These are phyloP conservation scores for Ustulina deusta DNA, from an alignment of 2,329 filamentous ascomycete species.

Conservation along the genomic window DNA sequence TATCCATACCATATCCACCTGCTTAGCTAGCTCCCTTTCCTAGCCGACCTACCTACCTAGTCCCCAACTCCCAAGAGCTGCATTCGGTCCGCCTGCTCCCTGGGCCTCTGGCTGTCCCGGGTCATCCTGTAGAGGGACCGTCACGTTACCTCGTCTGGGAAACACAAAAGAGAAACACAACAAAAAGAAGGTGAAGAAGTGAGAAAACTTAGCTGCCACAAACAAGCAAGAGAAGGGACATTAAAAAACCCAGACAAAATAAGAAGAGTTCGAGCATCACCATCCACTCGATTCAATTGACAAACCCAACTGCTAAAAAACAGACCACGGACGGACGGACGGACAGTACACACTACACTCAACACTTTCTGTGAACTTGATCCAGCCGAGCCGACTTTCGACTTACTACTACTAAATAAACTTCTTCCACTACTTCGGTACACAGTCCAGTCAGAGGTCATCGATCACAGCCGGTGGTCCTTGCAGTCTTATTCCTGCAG, in stretches of 20 bases:
- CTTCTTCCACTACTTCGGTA: constrained; percentile 11
- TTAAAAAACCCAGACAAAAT: not conserved
- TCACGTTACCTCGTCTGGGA: constrained; percentile 30
- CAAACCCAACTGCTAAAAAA: constrained; percentile 4
- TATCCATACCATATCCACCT: constrained; percentile 33
- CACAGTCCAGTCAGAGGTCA: constrained; percentile 22
- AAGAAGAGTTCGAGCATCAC: constrained; percentile 4
- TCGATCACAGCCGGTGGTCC: constrained; percentile 27
- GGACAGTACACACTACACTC: not conserved
- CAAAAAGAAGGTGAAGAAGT: not conserved
- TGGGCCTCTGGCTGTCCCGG: constrained; percentile 16
- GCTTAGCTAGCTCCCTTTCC: constrained; percentile 36
- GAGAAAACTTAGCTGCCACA: constrained; percentile 2
- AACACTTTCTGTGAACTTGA: constrained; percentile 19
- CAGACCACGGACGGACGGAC: constrained; percentile 15
- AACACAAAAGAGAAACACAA: constrained; percentile 6
- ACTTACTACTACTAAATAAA: constrained; percentile 29
- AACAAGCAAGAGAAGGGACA: not conserved
- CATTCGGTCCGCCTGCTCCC: constrained; percentile 38
- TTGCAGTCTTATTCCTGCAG: constrained; percentile 38
- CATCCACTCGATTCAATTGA: constrained; percentile 14
- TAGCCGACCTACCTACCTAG: constrained; percentile 41
- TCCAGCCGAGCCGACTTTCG: constrained; percentile 12
- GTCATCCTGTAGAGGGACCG: constrained; percentile 19
- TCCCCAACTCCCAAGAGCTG: constrained; percentile 32